Percentiles rank a stretch among this genome's conserved stretches.
Conservation (phyloP, 495 filamentous ascomycete species). For the Penicillium mononematosum region DNA sequence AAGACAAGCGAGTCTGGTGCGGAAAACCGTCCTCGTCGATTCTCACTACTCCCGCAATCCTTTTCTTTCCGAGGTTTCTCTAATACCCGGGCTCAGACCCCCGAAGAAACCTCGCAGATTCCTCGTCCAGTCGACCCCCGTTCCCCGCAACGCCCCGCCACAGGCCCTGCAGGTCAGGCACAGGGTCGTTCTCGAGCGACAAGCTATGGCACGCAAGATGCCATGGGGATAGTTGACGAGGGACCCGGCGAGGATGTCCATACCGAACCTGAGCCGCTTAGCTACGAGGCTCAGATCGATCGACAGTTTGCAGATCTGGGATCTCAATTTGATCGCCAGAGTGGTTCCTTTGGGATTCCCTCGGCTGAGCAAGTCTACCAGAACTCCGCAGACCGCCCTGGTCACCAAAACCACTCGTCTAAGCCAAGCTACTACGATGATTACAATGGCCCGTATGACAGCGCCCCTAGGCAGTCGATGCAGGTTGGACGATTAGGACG, state of each 20-base stretch:
- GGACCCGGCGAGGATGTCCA: slow-evolving; percentile 35
- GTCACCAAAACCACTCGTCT: slow-evolving; percentile 39
- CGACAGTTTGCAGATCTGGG: slow-evolving; percentile 47
- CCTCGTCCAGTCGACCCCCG: slow-evolving; percentile 29
- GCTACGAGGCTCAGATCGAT: slow-evolving; percentile 47
- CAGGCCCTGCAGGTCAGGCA: slow-evolving; percentile 25
- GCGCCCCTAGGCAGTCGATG: slow-evolving; percentile 41
- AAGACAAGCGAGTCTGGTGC: slow-evolving; percentile 82
- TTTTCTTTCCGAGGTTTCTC: slow-evolving; percentile 64
- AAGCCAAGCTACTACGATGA: slow-evolving; percentile 50
- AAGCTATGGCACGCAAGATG: slow-evolving; percentile 41
- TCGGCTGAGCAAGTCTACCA: slow-evolving; percentile 39
- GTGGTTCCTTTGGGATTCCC: slow-evolving; percentile 30
- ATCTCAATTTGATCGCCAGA: slow-evolving; percentile 34
- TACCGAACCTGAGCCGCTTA: slow-evolving; percentile 31
- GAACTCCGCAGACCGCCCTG: slow-evolving; percentile 36
- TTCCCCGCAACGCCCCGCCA: slow-evolving; percentile 36
- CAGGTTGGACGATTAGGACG: slow-evolving; percentile 45
- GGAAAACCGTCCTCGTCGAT: slow-evolving; percentile 68
- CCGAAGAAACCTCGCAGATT: slow-evolving; percentile 37
- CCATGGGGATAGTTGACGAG: slow-evolving; percentile 33
- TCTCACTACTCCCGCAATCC: slow-evolving; percentile 73
- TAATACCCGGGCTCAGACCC: slow-evolving; percentile 42
- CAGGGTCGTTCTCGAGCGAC: slow-evolving; percentile 31
- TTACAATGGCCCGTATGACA: slow-evolving; percentile 39